A percentile compares a stretch with the other conserved stretches of the same genome.
These are phyloP conservation scores for Thraustotheca clavata DNA, from an alignment of 352 stramenopile genomes.

Conservation along the genomic window DNA sequence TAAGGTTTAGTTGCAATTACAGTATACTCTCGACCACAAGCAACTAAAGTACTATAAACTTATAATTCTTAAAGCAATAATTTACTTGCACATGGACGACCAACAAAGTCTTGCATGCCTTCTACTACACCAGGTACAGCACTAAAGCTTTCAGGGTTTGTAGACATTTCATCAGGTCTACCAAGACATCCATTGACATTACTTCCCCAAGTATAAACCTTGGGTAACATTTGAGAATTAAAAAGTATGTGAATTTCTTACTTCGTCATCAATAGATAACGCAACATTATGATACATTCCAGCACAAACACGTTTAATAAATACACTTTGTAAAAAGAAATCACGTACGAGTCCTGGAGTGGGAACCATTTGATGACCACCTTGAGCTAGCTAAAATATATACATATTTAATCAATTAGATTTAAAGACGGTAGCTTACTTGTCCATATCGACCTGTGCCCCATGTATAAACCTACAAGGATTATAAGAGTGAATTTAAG, in stretches of 20 bases:
- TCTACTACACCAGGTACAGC: slow-evolving; percentile 67
- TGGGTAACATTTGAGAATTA: background rate
- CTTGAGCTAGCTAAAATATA: slow-evolving; percentile 44
- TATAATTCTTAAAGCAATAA: background rate
- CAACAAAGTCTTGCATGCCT: slow-evolving; percentile 58
- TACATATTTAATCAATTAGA: background rate
- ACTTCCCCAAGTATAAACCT: slow-evolving; percentile 90
- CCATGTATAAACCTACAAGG: slow-evolving; percentile 80
- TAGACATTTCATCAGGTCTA: slow-evolving; percentile 49
- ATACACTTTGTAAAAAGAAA: slow-evolving; percentile 66
- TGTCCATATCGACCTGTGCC: slow-evolving; percentile 89
- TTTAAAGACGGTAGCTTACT: slow-evolving; percentile 27
- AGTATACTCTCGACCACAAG: slow-evolving; percentile 88
- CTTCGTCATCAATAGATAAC: slow-evolving; percentile 85
- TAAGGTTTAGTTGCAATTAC: slow-evolving; percentile 90
- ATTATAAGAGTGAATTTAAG: background rate
- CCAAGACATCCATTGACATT: slow-evolving; percentile 88
- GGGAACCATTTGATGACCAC: slow-evolving; percentile 55
- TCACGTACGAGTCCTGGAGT: slow-evolving; percentile 70
- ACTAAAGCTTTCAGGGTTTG: slow-evolving; percentile 73
- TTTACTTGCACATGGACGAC: slow-evolving; percentile 59
- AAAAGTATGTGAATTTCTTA: slow-evolving; percentile 15
- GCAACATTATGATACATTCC: slow-evolving; percentile 90
- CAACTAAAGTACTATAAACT: slow-evolving; percentile 46
- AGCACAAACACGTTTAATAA: slow-evolving; percentile 78